Base-by-base conservation (phyloP, 768 basidiomycete species). In the Pulveroboletus ravenelii region DNA sequence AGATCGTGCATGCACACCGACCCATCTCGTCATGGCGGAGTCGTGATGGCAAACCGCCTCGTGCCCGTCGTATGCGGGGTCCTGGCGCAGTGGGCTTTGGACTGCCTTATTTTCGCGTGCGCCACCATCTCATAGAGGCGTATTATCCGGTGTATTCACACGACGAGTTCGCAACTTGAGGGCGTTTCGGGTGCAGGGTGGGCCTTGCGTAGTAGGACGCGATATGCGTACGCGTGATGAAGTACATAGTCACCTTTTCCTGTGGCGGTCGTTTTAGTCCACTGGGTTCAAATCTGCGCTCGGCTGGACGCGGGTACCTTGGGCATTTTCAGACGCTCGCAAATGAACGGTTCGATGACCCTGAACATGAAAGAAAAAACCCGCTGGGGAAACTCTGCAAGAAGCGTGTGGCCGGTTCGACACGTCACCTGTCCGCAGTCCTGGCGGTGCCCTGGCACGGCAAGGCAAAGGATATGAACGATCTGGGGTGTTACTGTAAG, bases 111-210 rank as follows among this genome's bases (percentile, higher is more conserved):
- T 27, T 5, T 27, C 25, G 48, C 32, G 3, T 35, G 25, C 49
- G 61, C 61, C 51, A 57, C 55, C 34, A 53, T 57, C 54, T 51
- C 34, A 38, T 30, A 41, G 17, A 49, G 49, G 39, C 30, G 35
- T 36, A 29, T 45, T 34, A 51, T 49, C 15, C 45, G 43, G 51
- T 12, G 48, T 23, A 34, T 63, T 63, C 64, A 48, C 62, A 64
- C 64, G 60, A 42, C 27, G 58, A 45, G 48, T 48, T 48, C 51
- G 55, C 51, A 44, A 27, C 25, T 3, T 3, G 25, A 27, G 37
- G 42, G 38, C 7, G 35, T 37, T 30, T 35, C 29, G 17, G 17
- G 31, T 38, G 47, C 12, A 6, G 15, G 13, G 17, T 20, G 31
- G 40, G 54, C 62, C 47, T 23, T 23, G 20, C 20, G 20, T 23